Evolutionary conservation across 176 grass and related monocot species (phyloP).

Genomic region (Musa beccarii): DNA sequence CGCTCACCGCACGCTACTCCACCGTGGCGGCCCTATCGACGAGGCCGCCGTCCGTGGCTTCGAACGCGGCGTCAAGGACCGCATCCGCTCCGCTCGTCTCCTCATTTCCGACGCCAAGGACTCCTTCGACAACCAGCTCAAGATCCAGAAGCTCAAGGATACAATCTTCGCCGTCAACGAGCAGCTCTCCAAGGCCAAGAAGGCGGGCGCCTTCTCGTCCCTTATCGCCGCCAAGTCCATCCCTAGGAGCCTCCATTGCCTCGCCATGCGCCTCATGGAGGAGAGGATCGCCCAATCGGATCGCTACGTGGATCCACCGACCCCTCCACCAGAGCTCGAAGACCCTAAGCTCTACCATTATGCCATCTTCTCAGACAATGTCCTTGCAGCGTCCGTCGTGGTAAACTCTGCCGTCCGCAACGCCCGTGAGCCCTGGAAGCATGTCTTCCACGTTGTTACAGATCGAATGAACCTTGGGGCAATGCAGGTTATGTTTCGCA

Average conservation of each 20-base stretch:
- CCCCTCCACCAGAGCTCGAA: conserved; percentile 15
- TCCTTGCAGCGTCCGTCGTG: neutral
- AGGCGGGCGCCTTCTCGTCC: conserved; percentile 81
- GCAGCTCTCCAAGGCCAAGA: conserved; percentile 80
- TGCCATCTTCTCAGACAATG: neutral
- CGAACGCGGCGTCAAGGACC: conserved; percentile 67
- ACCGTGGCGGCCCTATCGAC: neutral
- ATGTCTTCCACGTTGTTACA: conserved; percentile 94
- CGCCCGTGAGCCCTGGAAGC: conserved; percentile 19
- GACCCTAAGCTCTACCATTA: neutral
- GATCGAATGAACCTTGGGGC: conserved; percentile 96
- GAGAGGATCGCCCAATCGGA: conserved; percentile 70
- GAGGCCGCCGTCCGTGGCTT: conserved; percentile 24
- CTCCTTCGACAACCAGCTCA: conserved; percentile 93
- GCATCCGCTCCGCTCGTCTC: conserved; percentile 67
- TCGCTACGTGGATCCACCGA: conserved; percentile 44
- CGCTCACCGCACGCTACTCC: conserved; percentile 1
- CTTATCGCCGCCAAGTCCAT: conserved; percentile 99
- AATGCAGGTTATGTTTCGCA: conserved; percentile 92
- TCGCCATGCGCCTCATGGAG: conserved; percentile 85
- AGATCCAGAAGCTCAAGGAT: conserved; percentile 97
- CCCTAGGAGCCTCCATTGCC: conserved; percentile 87
- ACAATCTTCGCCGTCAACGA: conserved; percentile 87
- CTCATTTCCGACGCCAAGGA: conserved; percentile 74
- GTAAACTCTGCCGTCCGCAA: conserved; percentile 36